Base-by-base conservation (phyloP, 129 eudicot species). In the Helichrysum umbraculigerum region DNA sequence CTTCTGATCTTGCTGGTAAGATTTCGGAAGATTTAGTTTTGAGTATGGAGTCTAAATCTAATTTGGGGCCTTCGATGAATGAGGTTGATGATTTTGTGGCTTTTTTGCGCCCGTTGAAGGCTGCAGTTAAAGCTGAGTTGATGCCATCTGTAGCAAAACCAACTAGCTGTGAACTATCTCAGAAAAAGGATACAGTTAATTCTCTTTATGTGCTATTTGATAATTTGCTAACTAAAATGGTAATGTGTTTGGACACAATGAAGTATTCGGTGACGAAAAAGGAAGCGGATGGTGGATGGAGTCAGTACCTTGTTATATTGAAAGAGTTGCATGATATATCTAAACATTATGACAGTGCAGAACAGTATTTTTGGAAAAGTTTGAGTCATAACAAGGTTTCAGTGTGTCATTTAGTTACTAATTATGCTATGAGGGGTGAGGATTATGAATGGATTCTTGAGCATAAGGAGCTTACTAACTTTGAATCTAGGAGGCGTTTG, bases 401-500 rank as follows among this genome's bases (percentile, higher is more conserved):
- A 12, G 25, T 87, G n/a, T 78, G 87, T 74, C 70, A 78, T 78
- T 86, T 92, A 17, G 68, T 87, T 68, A 44, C 82, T 51, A 82
- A 64, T 76, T 89, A 52, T 86, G 91, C 93, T 39, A 84, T 67
- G 74, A 84, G 90, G 71, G 60, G 56, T 51, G 93, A 84, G n/a
- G 93, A 92, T 82, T 77, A 85, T 35, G 52, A 60, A 41, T 91
- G 97, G 93, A 87, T 92, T 66, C 81, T 83, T 76, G 72, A 76
- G 72, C 85, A 85, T 52, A 89, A 88, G 86, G 92, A 85, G 41
- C 85, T 88, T 50, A 85, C 85, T 16, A 81, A 88, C 77, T 92
- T 89, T 79, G 93, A 81, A 71, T 86, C 90, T 6, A 81, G 94
- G 84, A 88, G 96, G 76, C 92, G 81, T 83, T 76, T 92, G 71